phyloP scores from a whole-genome alignment of 495 filamentous ascomycete genomes.

The Hyaloscypha variabilis region DNA sequence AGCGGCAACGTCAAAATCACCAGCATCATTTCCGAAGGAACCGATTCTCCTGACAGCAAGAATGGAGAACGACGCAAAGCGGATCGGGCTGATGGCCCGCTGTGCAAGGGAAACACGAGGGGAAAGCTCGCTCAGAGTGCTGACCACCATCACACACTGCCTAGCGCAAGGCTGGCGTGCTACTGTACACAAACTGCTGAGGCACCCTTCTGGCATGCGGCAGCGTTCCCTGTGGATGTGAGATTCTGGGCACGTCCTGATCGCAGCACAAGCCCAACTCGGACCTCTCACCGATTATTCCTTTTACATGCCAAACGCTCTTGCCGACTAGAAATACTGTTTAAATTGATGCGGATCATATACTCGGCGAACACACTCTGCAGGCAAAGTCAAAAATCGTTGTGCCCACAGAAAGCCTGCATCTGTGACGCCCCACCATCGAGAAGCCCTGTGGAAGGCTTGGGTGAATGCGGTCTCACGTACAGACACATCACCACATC shows the following conservation, averaged over 20 bases:
- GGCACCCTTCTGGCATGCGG: background rate
- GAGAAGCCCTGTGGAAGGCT: background rate
- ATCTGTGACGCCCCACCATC: background rate
- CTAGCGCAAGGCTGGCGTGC: constrained; percentile 8
- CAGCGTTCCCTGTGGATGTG: constrained; percentile 3
- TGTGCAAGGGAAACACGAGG: background rate
- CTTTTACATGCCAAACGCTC: background rate
- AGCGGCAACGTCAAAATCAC: background rate
- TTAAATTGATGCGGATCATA: background rate
- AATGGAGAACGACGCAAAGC: background rate
- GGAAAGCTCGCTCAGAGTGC: background rate
- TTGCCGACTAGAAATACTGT: background rate
- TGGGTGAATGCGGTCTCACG: constrained; percentile 12
- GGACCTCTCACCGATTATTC: background rate
- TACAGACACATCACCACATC: constrained; percentile 8
- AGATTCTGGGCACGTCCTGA: background rate
- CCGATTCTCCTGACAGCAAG: background rate
- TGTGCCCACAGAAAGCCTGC: background rate
- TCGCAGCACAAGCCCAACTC: background rate
- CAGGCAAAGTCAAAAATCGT: background rate
- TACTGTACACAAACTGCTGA: background rate
- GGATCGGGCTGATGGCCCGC: background rate
- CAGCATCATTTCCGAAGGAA: background rate
- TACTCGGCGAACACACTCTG: background rate
- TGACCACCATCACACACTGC: background rate